These are phyloP conservation scores for Aureobasidium vineae DNA, from an alignment of 2,329 filamentous ascomycete genomes.

Conservation along the genomic window DNA sequence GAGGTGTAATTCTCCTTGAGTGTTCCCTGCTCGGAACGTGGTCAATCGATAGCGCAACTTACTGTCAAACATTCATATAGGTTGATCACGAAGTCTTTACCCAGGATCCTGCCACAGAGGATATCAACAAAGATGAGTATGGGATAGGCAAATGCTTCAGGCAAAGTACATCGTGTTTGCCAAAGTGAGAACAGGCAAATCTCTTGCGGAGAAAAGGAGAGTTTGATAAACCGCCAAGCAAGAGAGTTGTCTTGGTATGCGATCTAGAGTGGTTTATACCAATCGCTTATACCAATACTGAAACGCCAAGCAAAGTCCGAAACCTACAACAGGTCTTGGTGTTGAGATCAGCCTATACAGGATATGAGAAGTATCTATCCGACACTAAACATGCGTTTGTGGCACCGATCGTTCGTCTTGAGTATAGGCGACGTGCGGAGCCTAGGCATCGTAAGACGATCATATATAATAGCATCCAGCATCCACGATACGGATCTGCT, in stretches of 20 bases:
- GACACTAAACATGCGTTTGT: not conserved
- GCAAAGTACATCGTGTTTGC: not conserved
- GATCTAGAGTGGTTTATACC: not conserved
- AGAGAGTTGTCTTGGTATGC: not conserved
- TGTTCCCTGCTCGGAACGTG: too few species aligned
- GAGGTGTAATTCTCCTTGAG: too few species aligned
- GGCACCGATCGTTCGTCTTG: not conserved
- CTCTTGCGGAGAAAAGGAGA: not conserved
- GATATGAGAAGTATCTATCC: not conserved
- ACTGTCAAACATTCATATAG: too few species aligned
- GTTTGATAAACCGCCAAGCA: not conserved
- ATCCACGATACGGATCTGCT: too few species aligned
- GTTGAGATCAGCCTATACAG: conserved; percentile 5
- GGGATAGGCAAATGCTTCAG: not conserved
- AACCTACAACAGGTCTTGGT: not conserved
- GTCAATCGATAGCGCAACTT: too few species aligned
- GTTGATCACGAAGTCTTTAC: too few species aligned
- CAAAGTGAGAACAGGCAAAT: not conserved
- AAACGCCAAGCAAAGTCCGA: conserved; percentile 5
- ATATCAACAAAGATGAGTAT: not conserved
- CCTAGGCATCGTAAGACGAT: not conserved
- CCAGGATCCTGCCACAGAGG: too few species aligned
- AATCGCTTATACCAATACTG: not conserved
- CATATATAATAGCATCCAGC: not conserved
- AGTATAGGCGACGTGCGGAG: not conserved